Conservation (phyloP, 768 basidiomycete genomes). For the Tubosaeta sp. region DNA sequence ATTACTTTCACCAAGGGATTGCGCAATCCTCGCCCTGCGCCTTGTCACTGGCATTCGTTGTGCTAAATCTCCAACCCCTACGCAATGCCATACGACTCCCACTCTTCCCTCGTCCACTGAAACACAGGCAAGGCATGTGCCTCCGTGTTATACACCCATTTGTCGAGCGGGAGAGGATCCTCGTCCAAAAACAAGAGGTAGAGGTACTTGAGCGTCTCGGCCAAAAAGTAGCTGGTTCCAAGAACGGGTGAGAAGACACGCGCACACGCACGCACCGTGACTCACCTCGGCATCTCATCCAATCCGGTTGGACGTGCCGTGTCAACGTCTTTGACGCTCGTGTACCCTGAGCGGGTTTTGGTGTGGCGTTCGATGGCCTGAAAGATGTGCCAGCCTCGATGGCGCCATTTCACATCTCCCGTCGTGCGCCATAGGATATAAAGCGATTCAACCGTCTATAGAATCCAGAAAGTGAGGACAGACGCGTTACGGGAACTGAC, state of each 20-base stretch:
- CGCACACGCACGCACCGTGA: not conserved
- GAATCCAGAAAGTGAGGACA: not conserved
- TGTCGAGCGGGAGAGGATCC: slow-evolving; percentile 50
- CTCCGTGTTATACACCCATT: slow-evolving; percentile 63
- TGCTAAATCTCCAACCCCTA: not conserved
- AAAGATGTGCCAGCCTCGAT: slow-evolving; percentile 67
- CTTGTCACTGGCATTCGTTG: too few relatives aligned
- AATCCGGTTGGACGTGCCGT: slow-evolving; percentile 29
- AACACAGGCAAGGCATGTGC: slow-evolving; percentile 77
- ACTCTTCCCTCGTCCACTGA: slow-evolving; percentile 55
- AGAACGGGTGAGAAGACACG: not conserved
- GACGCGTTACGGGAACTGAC: not conserved
- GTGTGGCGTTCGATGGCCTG: slow-evolving; percentile 57
- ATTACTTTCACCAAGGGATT: too few relatives aligned
- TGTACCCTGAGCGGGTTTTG: slow-evolving; percentile 57
- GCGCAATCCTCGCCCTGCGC: too few relatives aligned
- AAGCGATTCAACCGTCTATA: slow-evolving; percentile 67
- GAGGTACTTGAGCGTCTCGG: slow-evolving; percentile 67
- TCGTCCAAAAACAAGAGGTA: slow-evolving; percentile 64
- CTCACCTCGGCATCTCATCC: slow-evolving; percentile 72
- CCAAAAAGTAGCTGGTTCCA: slow-evolving; percentile 44
- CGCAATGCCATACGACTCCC: slow-evolving; percentile 34
- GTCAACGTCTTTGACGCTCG: slow-evolving; percentile 48
- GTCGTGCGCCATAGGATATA: slow-evolving; percentile 73
- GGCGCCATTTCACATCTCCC: slow-evolving; percentile 63